Evolutionary conservation across 441 rosid genomes (phyloP), one percentile per base, ranked within the genome.

Genomic region (Daphne laureola): DNA sequence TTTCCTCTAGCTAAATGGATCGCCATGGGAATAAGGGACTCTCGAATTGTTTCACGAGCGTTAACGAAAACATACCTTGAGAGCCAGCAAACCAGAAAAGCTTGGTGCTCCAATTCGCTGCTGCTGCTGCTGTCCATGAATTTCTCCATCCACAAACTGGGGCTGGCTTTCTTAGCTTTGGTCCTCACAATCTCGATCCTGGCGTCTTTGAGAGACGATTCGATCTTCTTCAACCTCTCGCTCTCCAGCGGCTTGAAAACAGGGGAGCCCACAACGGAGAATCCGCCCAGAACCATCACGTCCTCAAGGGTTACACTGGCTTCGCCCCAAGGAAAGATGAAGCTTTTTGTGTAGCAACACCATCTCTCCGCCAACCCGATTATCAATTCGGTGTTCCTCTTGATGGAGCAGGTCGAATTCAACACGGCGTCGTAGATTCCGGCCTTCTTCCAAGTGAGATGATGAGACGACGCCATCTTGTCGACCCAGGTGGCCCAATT

Each of bases 301-400:
- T 67, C 70, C 48, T 72, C 73, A 3, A 67, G 71, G 12, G 77
- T 67, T 47, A 67, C 13, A 35, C 59, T 60, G 3, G 55, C 70
- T 53, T 72, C 73, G 14, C 76, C 76, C 70, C 59, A 72, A 2
- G 62, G 58, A n/a, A 72, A 72, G 27, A 67, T 45, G 62, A 72
- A 72, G 17, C 55, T 64, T 44, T 64, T 72, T 8, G 70, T 67
- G 25, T 61, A 62, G 26, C 64, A 67, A 36, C 62, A 54, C 73
- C 73, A 72, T 36, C 35, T 53, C 49, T 63, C 52, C 2, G 58
- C 77, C 16, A 72, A 25, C 42, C 43, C 55, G 12, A 61, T 13
- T 42, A 72, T 23, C 51, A 67, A 23, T 35, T 49, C 23, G 36
- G 0, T 1, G 54, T 64, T 60, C 16, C 45, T 64, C n/a, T 31